Percentiles rank a stretch among this genome's conserved stretches.
Conservation (phyloP, 2,329 filamentous ascomycete species). For the Colletotrichum sp. region DNA sequence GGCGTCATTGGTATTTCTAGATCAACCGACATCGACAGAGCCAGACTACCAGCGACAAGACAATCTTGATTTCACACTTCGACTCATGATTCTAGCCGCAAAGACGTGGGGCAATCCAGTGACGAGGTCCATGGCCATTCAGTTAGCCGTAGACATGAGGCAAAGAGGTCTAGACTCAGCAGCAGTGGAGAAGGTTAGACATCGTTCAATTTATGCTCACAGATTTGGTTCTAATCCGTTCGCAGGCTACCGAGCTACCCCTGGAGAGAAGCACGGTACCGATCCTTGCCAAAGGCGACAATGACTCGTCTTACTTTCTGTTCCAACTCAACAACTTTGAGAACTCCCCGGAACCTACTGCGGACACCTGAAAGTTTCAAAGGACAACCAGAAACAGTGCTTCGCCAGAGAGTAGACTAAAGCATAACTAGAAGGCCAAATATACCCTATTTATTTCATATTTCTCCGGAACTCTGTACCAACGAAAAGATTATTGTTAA, state of each 20-base stretch:
- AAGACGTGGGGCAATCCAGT: constrained; percentile 62
- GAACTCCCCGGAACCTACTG: not conserved
- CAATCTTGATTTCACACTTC: constrained; percentile 70
- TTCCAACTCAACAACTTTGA: not conserved
- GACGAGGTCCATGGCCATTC: constrained; percentile 72
- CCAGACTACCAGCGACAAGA: constrained; percentile 38
- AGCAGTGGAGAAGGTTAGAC: constrained; percentile 27
- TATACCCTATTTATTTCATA: not conserved
- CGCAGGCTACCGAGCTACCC: not conserved
- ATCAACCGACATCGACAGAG: constrained; percentile 65
- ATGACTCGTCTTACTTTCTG: not conserved
- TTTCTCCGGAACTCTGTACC: not conserved
- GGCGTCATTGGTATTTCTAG: constrained; percentile 72
- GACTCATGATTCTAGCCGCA: constrained; percentile 70
- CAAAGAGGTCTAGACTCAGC: constrained; percentile 38
- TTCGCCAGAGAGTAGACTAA: not conserved
- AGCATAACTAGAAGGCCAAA: not conserved
- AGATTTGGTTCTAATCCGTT: not conserved
- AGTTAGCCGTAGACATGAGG: constrained; percentile 69
- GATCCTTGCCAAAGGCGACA: not conserved
- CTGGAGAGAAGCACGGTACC: not conserved
- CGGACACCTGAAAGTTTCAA: not conserved
- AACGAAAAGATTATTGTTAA: not conserved
- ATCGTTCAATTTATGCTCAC: fast-evolving
- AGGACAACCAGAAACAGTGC: not conserved